These are phyloP conservation scores for Metschnikowia amazonensis DNA, from an alignment of 805 yeast species.

Conservation along the genomic window DNA sequence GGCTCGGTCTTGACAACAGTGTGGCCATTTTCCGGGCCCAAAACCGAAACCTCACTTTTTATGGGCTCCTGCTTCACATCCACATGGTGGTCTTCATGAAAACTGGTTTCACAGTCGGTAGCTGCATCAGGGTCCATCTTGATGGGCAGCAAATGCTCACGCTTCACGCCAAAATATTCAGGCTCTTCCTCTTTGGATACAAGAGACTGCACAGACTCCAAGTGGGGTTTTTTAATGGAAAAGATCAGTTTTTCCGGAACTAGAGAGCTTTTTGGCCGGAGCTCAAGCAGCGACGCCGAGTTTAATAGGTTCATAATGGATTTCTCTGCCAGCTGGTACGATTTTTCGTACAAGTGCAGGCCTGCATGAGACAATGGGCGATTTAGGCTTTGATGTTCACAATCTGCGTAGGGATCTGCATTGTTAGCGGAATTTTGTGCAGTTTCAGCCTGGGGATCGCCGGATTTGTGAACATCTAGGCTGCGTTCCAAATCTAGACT, in stretches of 20 bases:
- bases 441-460: too few relatives aligned
- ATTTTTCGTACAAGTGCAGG: slow-evolving; percentile 8
- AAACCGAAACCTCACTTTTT: background rate
- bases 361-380: background rate
- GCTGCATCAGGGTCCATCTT: background rate
- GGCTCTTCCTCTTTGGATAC: background rate
- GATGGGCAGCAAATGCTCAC: background rate
- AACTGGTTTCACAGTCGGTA: background rate
- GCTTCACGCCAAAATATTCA: background rate
- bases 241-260: background rate
- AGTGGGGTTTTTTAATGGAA: background rate
- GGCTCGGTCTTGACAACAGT: slow-evolving; percentile 6
- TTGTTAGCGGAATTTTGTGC: background rate
- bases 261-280: background rate
- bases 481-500: background rate
- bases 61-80: background rate
- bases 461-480: background rate
- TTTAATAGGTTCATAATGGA: slow-evolving; percentile 39
- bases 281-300: slow-evolving; percentile 17
- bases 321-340: slow-evolving; percentile 35
- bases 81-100: background rate
- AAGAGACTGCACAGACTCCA: slow-evolving; percentile 1
- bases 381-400: background rate
- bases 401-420: background rate
- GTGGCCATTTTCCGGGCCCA: background rate